Evolutionary conservation across 345 rosid genomes (phyloP).

Genomic region (Eucalyptus grandis): DNA sequence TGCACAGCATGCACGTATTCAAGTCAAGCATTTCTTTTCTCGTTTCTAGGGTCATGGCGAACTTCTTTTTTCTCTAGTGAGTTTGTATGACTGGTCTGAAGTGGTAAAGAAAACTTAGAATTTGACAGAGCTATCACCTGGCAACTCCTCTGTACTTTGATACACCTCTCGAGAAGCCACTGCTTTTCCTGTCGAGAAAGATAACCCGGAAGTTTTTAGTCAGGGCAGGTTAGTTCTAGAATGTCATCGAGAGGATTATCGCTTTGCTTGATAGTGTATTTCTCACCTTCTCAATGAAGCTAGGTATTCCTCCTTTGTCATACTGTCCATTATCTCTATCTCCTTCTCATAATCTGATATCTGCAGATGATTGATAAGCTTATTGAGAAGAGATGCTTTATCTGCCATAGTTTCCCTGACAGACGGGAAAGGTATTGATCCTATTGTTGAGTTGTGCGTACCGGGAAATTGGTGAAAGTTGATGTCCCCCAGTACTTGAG

Average conservation of each 20-base stretch:
- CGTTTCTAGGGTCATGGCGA: not conserved
- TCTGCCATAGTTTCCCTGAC: not conserved
- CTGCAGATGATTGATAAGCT: not conserved
- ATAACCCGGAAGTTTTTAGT: not conserved
- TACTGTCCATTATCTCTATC: constrained; percentile 38
- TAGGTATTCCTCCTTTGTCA: constrained; percentile 54
- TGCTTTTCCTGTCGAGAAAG: constrained; percentile 34
- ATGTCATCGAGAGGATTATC: not conserved
- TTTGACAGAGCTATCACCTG: constrained; percentile 12
- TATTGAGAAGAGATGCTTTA: not conserved
- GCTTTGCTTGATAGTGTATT: not conserved
- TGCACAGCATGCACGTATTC: not conserved
- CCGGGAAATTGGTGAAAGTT: constrained; percentile 53
- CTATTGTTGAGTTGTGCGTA: not conserved
- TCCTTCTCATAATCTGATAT: constrained; percentile 43
- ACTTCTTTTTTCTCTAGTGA: not conserved
- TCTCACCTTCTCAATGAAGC: constrained; percentile 50
- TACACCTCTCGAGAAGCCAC: constrained; percentile 64
- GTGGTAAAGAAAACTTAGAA: not conserved
- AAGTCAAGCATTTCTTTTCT: not conserved
- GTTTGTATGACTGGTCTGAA: not conserved
- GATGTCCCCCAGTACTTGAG: constrained; percentile 55
- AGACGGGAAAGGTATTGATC: not conserved
- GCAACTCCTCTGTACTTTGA: constrained; percentile 71
- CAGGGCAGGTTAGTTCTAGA: not conserved